Percentiles rank a stretch among this genome's conserved stretches.
Evolutionary conservation across 1,139 yeast species (phyloP).

Genomic region (Nakaseomyces uthaithaninus): DNA sequence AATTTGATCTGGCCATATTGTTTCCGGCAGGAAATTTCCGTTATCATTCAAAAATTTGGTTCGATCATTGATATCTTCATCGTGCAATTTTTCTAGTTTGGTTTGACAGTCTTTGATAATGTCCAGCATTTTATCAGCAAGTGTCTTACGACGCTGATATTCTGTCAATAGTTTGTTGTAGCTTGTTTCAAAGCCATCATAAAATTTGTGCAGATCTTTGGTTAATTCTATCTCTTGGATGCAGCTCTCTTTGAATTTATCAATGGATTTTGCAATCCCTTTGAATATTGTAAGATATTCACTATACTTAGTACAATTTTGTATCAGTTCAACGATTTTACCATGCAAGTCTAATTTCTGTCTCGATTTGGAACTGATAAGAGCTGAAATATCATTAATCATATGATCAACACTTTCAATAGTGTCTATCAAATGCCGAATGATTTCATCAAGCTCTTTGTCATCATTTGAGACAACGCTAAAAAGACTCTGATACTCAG

Average conservation of each 20-base stretch:
- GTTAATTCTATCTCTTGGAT: slow-evolving; percentile 27
- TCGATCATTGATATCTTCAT: slow-evolving; percentile 38
- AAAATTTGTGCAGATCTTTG: slow-evolving; percentile 39
- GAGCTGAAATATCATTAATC: slow-evolving; percentile 27
- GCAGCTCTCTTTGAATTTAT: slow-evolving; percentile 23
- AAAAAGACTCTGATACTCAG: slow-evolving; percentile 30
- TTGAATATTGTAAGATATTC: slow-evolving; percentile 23
- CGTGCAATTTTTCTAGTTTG: slow-evolving; percentile 33
- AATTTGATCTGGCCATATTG: slow-evolving; percentile 41
- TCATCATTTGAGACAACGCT: slow-evolving; percentile 37
- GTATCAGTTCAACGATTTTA: slow-evolving; percentile 23
- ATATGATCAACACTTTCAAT: slow-evolving; percentile 28
- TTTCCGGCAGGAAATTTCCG: slow-evolving; percentile 48
- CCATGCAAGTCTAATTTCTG: slow-evolving; percentile 22
- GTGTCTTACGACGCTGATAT: slow-evolving; percentile 39
- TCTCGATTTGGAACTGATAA: slow-evolving; percentile 12
- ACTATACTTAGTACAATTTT: slow-evolving; percentile 24
- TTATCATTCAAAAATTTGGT: slow-evolving; percentile 37
- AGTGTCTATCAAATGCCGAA: slow-evolving; percentile 31
- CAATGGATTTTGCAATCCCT: slow-evolving; percentile 22
- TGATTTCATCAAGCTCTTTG: slow-evolving; percentile 34
- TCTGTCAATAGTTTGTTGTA: slow-evolving; percentile 46
- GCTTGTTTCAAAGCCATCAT: slow-evolving; percentile 40
- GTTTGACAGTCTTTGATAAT: slow-evolving; percentile 37
- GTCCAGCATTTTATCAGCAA: slow-evolving; percentile 36